Base-by-base conservation (phyloP, 1,284 basidiomycete species). In the Golubevia sp. region DNA sequence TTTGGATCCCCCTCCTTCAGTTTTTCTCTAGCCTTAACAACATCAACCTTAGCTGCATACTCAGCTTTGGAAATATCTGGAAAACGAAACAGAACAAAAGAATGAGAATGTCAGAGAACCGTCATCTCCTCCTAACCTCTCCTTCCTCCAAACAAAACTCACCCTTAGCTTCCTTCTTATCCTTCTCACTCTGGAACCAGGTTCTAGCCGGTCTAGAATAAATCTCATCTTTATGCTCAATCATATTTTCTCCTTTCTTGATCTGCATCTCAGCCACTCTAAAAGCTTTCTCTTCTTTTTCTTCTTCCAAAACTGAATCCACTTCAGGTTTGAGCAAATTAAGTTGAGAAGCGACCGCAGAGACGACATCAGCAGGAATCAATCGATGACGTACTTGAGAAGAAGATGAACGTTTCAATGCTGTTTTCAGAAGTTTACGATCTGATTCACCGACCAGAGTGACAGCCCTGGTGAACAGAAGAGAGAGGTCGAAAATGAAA, bases 361-460 rank as follows among this genome's bases (percentile, higher is more conserved):
- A 81, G 13, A 97, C 87, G 3, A 89, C 88, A 56, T 96, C 93
- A n/a, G 88, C 74, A 13, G 94, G 92, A 44, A 99, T 87, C 59
- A 95, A 89, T 49, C 97, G 91, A 84, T 98, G 95, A 62, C 92
- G 89, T 69, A 97, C 89, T 84, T 92, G 90, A 79, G 95, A 92
- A 62, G 90, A 89, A 2, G 88, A 88, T 3, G 91, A 90, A 73
- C 92, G 91, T 85, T 97, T 98, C 84, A 98, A 92, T 30, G 92
- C 95, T 23, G 91, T 90, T 85, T 97, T 99, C 73, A 99, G 90
- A 88, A 99, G 91, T 84, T 94, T 97, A 57, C 97, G 90, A 84
- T 99, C 97, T 1, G 90, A 88, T 86, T 99, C 97, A 51, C 97
- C 97, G 25, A 99, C 94, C 18, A 99, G 88, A 0, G 96, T 96